phyloP scores from a whole-genome alignment of 2,329 filamentous ascomycete genomes.

The Graphilbum ipis-grandicollis region DNA sequence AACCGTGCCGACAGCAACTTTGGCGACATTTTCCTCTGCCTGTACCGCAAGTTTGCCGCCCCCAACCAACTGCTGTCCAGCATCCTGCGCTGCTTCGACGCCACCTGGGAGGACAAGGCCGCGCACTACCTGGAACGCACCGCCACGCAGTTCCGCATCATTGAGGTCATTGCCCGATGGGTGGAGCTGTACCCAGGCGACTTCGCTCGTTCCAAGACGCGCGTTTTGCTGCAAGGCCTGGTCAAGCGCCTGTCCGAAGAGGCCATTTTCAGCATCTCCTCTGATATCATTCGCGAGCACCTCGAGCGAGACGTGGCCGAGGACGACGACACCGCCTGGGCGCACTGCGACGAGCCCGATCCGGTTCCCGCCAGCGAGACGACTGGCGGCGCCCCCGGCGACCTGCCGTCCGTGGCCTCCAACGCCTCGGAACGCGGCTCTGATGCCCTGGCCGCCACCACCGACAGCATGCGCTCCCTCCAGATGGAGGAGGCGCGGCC shows the following conservation, averaged over 20 bases:
- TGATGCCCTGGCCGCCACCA: constrained; percentile 12
- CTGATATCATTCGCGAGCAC: constrained; percentile 68
- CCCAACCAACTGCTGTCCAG: constrained; percentile 62
- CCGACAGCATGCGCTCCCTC: constrained; percentile 28
- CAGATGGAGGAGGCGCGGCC: constrained; percentile 27
- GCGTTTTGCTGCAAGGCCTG: constrained; percentile 56
- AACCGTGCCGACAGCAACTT: constrained; percentile 85
- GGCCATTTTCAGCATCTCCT: constrained; percentile 68
- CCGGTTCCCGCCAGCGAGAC: constrained; percentile 6
- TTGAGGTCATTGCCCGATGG: constrained; percentile 78
- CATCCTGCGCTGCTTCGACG: constrained; percentile 61
- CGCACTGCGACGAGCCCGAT: constrained; percentile 52
- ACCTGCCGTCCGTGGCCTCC: constrained; percentile 1
- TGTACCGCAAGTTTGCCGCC: constrained; percentile 86
- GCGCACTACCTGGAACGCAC: constrained; percentile 60
- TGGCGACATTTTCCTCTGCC: constrained; percentile 69
- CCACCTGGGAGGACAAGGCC: constrained; percentile 45
- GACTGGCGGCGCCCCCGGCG: constrained; percentile 3
- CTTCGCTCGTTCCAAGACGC: constrained; percentile 65
- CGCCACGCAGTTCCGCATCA: constrained; percentile 64
- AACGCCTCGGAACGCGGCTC: constrained; percentile 6
- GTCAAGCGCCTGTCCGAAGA: constrained; percentile 57
- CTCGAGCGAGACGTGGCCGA: constrained; percentile 56
- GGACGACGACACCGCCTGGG: constrained; percentile 89
- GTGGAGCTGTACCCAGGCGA: constrained; percentile 80